These are phyloP conservation scores for Taxillus chinensis DNA, from an alignment of 164 flowering plant genomes.

Conservation along the genomic window DNA sequence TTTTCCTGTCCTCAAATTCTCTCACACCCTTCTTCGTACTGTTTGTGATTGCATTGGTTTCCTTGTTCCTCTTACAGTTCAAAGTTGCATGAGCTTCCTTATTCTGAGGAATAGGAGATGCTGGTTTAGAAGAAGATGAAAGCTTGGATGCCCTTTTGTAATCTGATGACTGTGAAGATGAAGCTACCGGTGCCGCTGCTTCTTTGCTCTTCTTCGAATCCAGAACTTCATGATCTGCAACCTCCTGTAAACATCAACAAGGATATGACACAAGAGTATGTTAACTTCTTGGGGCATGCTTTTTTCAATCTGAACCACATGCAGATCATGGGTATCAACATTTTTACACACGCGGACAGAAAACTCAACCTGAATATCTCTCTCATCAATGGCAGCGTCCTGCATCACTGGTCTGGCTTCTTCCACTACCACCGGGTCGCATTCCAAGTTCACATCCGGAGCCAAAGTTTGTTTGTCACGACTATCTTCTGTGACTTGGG, in stretches of 20 bases:
- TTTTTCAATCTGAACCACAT: slow-evolving; percentile 8
- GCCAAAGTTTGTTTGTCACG: background rate
- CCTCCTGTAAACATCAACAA: slow-evolving; percentile 22
- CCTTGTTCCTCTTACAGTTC: too few species aligned
- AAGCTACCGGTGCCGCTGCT: background rate
- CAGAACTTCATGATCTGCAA: slow-evolving; percentile 13
- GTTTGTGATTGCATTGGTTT: slow-evolving; percentile 15
- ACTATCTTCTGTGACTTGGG: slow-evolving; percentile 8
- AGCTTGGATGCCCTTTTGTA: slow-evolving; percentile 22
- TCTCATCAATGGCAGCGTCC: slow-evolving; percentile 13
- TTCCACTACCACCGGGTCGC: slow-evolving; percentile 7
- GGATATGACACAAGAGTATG: background rate
- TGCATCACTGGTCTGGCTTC: slow-evolving; percentile 9
- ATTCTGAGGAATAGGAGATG: slow-evolving; percentile 15
- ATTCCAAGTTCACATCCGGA: background rate
- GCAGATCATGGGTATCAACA: slow-evolving; percentile 7
- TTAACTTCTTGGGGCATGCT: slow-evolving; percentile 19
- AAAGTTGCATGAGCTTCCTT: slow-evolving; percentile 13
- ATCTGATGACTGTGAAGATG: slow-evolving; percentile 22
- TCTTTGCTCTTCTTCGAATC: slow-evolving; percentile 20
- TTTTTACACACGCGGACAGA: slow-evolving; percentile 11
- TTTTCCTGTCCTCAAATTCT: slow-evolving; percentile 21
- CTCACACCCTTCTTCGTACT: slow-evolving; percentile 15
- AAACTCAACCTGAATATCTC: slow-evolving; percentile 9
- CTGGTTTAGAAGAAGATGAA: slow-evolving; percentile 19